phyloP scores from a whole-genome alignment of 768 basidiomycete genomes.

The Trametes sanguinea region DNA sequence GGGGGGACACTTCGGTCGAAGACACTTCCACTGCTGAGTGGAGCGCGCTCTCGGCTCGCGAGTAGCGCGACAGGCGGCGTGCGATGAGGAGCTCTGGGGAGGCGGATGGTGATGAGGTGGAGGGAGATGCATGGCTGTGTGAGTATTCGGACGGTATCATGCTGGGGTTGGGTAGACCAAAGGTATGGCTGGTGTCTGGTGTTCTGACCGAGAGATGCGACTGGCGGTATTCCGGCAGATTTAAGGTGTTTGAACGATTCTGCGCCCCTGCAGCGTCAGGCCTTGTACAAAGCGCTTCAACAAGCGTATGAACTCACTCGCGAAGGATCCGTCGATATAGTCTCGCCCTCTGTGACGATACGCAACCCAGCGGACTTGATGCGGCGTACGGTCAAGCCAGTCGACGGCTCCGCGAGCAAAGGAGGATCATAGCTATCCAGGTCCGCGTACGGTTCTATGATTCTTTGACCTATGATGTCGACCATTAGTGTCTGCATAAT shows the following conservation, averaged over 20 bases:
- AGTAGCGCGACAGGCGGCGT: conserved; percentile 44
- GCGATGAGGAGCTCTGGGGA: conserved; percentile 7
- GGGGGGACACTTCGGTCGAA: conserved; percentile 37
- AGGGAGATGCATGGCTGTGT: neutral
- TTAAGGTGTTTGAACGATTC: neutral
- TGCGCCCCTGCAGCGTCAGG: neutral
- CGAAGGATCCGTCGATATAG: neutral
- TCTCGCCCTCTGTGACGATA: conserved; percentile 22
- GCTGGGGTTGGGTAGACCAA: conserved; percentile 25
- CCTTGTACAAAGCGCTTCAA: neutral
- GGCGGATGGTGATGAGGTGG: conserved; percentile 5
- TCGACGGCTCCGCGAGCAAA: conserved; percentile 1
- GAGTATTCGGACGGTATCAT: conserved; percentile 3
- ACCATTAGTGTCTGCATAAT: neutral
- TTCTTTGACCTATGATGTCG: conserved; percentile 18
- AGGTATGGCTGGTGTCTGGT: conserved; percentile 27
- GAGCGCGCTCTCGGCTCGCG: conserved; percentile 46
- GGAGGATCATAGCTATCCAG: neutral
- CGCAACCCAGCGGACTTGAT: conserved; percentile 20
- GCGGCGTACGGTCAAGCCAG: conserved; percentile 17
- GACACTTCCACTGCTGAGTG: conserved; percentile 37
- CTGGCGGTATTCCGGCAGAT: neutral
- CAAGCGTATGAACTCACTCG: neutral
- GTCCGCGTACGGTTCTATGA: conserved; percentile 15
- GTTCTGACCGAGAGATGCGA: conserved; percentile 19